phyloP scores from a whole-genome alignment of 164 flowering plant species.

The Vitis cinerea region DNA sequence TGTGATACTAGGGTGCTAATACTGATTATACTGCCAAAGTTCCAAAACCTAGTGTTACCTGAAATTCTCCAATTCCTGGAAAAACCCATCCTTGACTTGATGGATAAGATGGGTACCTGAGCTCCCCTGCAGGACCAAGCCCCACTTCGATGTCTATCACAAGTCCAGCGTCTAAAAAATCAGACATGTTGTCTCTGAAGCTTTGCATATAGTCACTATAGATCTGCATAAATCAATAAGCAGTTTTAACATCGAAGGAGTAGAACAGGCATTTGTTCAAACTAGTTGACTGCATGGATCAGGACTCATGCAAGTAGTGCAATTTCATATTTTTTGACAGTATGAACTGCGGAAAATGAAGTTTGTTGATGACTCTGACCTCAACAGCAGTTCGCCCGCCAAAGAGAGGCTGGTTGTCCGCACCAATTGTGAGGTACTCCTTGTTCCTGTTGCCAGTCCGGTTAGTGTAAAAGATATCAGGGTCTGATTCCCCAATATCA shows the following conservation, averaged over 20 bases:
- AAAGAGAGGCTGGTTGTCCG: slow-evolving; percentile 63
- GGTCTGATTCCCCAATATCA: slow-evolving; percentile 54
- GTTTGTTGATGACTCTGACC: slow-evolving; percentile 30
- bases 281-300: too few species aligned
- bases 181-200: slow-evolving; percentile 78
- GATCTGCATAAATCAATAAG: slow-evolving; percentile 35
- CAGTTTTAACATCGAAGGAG: not conserved
- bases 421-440: slow-evolving; percentile 68
- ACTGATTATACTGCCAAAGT: not conserved
- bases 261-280: not conserved
- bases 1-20: not conserved
- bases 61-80: slow-evolving; percentile 93
- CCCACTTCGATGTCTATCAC: slow-evolving; percentile 86
- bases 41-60: slow-evolving; percentile 33
- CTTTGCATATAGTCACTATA: slow-evolving; percentile 88
- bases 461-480: slow-evolving; percentile 86
- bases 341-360: not conserved
- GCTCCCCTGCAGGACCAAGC: slow-evolving; percentile 89
- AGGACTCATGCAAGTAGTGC: too few species aligned
- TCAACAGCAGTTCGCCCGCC: slow-evolving; percentile 71
- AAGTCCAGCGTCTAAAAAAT: slow-evolving; percentile 56
- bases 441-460: slow-evolving; percentile 49
- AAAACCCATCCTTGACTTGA: slow-evolving; percentile 74
- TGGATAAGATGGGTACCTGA: slow-evolving; percentile 85
- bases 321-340: too few species aligned